Evolutionary conservation across 2,329 filamentous ascomycete genomes (phyloP), one percentile per base, ranked within the genome.

Genomic region (Aureobasidium sp.): DNA sequence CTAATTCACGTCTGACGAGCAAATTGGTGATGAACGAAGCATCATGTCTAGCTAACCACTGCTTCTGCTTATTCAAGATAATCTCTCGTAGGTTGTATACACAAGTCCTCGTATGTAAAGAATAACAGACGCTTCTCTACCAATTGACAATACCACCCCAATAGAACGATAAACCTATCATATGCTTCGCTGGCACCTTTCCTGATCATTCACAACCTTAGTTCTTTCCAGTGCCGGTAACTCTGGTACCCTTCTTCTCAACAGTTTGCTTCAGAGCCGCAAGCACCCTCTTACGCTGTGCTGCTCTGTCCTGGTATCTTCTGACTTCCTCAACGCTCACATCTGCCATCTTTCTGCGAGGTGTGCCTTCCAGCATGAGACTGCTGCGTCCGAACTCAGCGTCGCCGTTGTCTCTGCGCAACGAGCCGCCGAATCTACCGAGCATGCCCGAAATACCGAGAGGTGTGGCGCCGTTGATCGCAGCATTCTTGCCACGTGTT

Each of bases 321-420:
- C 71, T 68, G 5, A 79, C 68, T 46, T 75, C 73, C 60, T 74
- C 73, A 38, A 71, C 68, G 27, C 72, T 74, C 2, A 78, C 73
- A 62, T 75, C 68, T 27, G 69, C 67, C 67, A 73, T 74, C 60
- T 74, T 70, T 63, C 69, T 73, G 51, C 70, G 68, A 46, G 63
- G 65, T 10, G 68, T 71, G 1, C 65, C 62, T 43, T 63, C 65
- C 57, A 67, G 33, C 55, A 67, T 69, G 11, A 64, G 29, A 29
- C 58, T 60, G 33, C 55, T 40, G n/a, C 55, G 55, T 38, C 55
- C 55, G 40, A 58, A 58, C 11, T 58, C 55, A n/a, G 43, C 31
- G 4, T 58, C 55, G n/a, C 51, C 62, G 21, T 65, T 68, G 27
- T 67, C 70, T 33, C 66, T 61, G 3, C 67, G 68, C 17, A 47